These are phyloP conservation scores for Porodaedalea pini DNA, from an alignment of 1,284 basidiomycete species.

Conservation along the genomic window DNA sequence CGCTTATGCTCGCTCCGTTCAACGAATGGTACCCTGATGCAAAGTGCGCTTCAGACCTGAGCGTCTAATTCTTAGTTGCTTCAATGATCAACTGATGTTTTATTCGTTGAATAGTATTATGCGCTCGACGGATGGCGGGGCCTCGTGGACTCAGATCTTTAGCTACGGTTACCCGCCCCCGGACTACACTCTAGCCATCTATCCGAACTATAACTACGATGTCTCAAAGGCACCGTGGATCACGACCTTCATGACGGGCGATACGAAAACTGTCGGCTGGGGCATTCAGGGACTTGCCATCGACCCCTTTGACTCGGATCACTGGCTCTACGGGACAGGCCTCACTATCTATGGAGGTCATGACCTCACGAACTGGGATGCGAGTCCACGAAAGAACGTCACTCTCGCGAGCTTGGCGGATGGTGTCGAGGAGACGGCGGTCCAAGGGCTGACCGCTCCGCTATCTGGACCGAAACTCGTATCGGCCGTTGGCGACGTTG, in stretches of 20 bases:
- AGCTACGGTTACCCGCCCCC: conserved; percentile 21
- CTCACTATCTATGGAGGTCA: conserved; percentile 24
- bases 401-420: conserved; percentile 26
- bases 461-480: conserved; percentile 24
- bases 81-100: not conserved
- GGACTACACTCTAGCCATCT: conserved; percentile 15
- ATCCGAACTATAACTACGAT: conserved; percentile 26
- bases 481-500: conserved; percentile 25
- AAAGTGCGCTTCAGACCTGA: conserved; percentile 7
- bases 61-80: no score
- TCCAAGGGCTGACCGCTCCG: conserved; percentile 25
- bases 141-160: conserved; percentile 21
- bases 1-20: conserved; percentile 26
- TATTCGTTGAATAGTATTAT: conserved; percentile 16
- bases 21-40: conserved; percentile 26
- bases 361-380: conserved; percentile 27
- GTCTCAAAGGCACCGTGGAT: conserved; percentile 25
- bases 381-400: conserved; percentile 23
- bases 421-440: conserved; percentile 25
- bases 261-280: conserved; percentile 26
- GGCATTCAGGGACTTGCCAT: conserved; percentile 24
- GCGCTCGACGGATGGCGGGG: conserved; percentile 24
- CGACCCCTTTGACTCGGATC: conserved; percentile 27
- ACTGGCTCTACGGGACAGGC: conserved; percentile 28
- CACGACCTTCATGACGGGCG: conserved; percentile 20